Percentiles rank a stretch among this genome's conserved stretches.
phyloP scores from a whole-genome alignment of 345 rosid species.

The Boechera divaricarpa region DNA sequence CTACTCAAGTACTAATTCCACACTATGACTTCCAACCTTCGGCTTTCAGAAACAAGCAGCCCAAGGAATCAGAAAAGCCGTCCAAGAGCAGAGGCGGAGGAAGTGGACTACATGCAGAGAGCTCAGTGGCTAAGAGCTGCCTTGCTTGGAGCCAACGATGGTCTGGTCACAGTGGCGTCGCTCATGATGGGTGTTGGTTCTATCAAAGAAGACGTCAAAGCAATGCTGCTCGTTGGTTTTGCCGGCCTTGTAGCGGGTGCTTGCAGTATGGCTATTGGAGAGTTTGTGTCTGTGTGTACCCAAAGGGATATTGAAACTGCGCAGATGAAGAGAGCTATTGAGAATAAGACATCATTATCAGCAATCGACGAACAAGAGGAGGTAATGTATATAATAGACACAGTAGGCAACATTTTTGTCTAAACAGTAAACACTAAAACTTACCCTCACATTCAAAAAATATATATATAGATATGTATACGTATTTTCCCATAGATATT shows the following conservation, averaged over 20 bases:
- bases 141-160: conserved; percentile 81
- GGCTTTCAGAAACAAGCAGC: conserved; percentile 41
- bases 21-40: conserved; percentile 32
- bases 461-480: no score
- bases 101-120: conserved; percentile 62
- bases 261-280: conserved; percentile 88
- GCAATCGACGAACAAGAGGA: conserved; percentile 41
- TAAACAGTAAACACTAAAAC: not conserved
- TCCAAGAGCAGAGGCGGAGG: conserved; percentile 35
- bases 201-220: conserved; percentile 60
- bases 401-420: not conserved
- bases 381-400: conserved; percentile 13
- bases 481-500: not conserved
- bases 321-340: conserved; percentile 55
- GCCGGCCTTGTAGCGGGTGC: conserved; percentile 82
- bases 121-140: conserved; percentile 91
- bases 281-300: conserved; percentile 79
- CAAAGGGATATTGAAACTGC: conserved; percentile 70
- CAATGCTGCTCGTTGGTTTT: conserved; percentile 72
- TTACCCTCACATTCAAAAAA: not conserved
- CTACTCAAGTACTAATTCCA: conserved; percentile 32
- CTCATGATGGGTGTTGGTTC: conserved; percentile 88
- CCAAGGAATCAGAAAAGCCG: conserved; percentile 22
- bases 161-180: conserved; percentile 76
- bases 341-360: conserved; percentile 36